Percentiles rank a stretch among this genome's conserved stretches.
These are phyloP conservation scores for Austroboletus niveus DNA, from an alignment of 1,284 basidiomycete genomes.

Conservation along the genomic window DNA sequence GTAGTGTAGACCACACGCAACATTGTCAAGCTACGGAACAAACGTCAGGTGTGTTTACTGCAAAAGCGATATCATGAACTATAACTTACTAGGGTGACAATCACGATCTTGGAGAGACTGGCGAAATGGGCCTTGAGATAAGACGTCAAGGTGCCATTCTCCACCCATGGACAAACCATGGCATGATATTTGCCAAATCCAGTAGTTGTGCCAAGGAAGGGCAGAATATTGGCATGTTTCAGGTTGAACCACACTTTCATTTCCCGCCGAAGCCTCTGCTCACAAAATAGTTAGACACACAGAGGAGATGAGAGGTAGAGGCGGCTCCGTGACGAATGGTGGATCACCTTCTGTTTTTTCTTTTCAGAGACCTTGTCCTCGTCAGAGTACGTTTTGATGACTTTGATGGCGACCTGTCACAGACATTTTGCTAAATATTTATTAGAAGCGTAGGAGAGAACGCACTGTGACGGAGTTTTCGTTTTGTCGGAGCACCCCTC, in stretches of 20 bases:
- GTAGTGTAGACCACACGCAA: constrained; percentile 23
- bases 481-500: not conserved
- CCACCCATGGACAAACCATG: constrained; percentile 24
- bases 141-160: constrained; percentile 20
- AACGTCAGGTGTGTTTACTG: no score
- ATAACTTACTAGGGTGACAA: no score
- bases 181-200: constrained; percentile 22
- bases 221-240: constrained; percentile 20
- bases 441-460: no score
- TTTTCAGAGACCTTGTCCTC: constrained; percentile 10
- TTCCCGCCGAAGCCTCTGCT: constrained; percentile 6
- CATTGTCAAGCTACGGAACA: constrained; percentile 3
- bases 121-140: constrained; percentile 10
- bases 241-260: constrained; percentile 21
- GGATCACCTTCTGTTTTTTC: constrained; percentile 8
- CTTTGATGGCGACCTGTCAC: constrained; percentile 18
- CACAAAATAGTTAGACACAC: constrained; percentile 9
- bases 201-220: constrained; percentile 15
- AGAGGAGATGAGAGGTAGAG: no score
- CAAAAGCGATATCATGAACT: no score
- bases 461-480: constrained; percentile 1
- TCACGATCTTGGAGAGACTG: no score
- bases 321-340: no score
- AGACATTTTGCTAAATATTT: no score
- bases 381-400: constrained; percentile 11